Base-by-base conservation (phyloP, 306 rosid genomes). In the Sophora flavescens region DNA sequence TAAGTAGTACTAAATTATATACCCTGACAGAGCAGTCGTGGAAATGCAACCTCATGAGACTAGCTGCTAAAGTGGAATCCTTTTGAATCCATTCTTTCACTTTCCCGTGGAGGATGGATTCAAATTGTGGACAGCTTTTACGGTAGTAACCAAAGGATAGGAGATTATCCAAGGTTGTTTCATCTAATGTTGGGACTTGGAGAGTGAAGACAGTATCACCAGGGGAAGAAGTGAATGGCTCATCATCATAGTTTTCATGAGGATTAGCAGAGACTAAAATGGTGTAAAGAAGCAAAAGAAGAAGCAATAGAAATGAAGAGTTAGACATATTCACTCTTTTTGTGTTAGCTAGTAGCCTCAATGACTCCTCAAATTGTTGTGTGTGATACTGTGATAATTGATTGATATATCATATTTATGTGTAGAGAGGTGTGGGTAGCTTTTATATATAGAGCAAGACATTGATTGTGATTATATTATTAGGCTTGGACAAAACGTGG, bases 1-100 rank as follows among this genome's bases (percentile, higher is more conserved):
- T 22, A 12, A 13, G 7, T 3, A 70, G 22, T 38, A 0, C 4
- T 50, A 41, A 13, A 14, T 33, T 38, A 33, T 0, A 11, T 76
- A 94, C 98, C 91, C 88, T 80, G 59, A 87, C 89, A 52, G 87
- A 48, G 77, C 96, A 91, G 71, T 94, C 98, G 57, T 91, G 98
- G 91, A 94, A 94, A 63, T 90, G 97, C 68, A 94, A 65, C 81
- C 98, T 87, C 11, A 90, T 22, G 69, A 94, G 87, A 80, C 89
- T 78, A 54, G 98, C 87, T 63, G 88, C 94, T 22, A 91, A 38
- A 78, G 88, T 77, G 74, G 18, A 33, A 59, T 93, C 98, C 59
- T 85, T 61, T 1, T 76, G 60, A 41, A 86, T 54, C 97, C 96
- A 87, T 72, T 89, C 72, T 48, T 47, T 51, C 10, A 90, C 72